phyloP scores from a whole-genome alignment of 2,329 filamentous ascomycete species.

The Diplodia intermedia region DNA sequence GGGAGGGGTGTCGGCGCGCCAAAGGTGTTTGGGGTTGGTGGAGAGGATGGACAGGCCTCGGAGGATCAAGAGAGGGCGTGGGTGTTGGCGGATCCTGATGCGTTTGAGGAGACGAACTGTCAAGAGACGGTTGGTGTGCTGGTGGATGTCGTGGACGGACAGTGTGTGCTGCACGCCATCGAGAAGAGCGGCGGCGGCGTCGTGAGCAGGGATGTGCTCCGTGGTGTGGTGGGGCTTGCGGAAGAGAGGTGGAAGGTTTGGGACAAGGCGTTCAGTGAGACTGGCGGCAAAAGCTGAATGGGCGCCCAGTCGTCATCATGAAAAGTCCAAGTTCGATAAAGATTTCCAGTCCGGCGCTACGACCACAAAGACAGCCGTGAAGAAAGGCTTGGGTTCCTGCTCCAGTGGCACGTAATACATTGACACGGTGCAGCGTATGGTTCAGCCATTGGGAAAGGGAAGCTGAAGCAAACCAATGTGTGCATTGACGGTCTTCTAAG shows the following conservation, averaged over 20 bases:
- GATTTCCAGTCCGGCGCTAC: not conserved
- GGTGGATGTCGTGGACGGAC: conserved; percentile 64
- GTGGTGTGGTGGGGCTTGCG: conserved; percentile 64
- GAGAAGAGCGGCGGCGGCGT: conserved; percentile 84
- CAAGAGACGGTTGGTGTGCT: conserved; percentile 83
- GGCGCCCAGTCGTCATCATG: not conserved
- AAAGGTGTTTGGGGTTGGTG: conserved; percentile 36
- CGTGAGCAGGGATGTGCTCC: conserved; percentile 69
- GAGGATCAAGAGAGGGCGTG: conserved; percentile 55
- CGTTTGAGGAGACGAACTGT: conserved; percentile 85
- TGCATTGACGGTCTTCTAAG: too few species aligned
- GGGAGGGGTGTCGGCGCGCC: conserved; percentile 2
- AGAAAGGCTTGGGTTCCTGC: not conserved
- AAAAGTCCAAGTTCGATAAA: not conserved
- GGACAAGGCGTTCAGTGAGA: conserved; percentile 39
- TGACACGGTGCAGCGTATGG: not conserved
- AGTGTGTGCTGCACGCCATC: conserved; percentile 77
- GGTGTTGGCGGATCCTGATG: conserved; percentile 87
- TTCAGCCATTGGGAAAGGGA: not conserved
- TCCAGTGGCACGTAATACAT: not conserved
- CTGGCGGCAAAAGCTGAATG: not conserved
- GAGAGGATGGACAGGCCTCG: conserved; percentile 50
- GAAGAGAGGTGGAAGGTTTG: conserved; percentile 70
- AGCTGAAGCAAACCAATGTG: too few species aligned
- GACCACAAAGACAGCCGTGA: not conserved